These are phyloP conservation scores for Russula emetica DNA, from an alignment of 768 basidiomycete genomes.

Conservation along the genomic window DNA sequence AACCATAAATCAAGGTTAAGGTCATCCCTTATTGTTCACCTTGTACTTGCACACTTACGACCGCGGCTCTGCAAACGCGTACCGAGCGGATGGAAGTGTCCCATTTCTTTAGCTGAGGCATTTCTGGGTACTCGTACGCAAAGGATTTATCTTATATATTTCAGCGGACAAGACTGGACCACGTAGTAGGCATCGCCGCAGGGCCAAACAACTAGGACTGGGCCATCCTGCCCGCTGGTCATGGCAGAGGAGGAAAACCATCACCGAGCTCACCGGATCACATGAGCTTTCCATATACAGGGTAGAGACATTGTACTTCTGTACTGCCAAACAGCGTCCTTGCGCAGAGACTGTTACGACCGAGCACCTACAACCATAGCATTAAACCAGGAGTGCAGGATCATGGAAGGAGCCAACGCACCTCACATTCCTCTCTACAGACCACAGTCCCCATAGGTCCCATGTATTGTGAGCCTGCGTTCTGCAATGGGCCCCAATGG, in stretches of 20 bases:
- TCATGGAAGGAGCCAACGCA: not conserved
- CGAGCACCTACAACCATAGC: not conserved
- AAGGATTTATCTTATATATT: not conserved
- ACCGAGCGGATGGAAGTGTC: not conserved
- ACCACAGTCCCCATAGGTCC: not conserved
- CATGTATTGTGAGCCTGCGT: not conserved
- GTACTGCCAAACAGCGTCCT: not conserved
- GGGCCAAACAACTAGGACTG: not conserved
- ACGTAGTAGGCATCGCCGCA: not conserved
- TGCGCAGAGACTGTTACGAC: not conserved
- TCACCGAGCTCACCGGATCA: not conserved
- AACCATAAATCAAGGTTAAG: constrained; percentile 6
- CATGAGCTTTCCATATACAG: not conserved
- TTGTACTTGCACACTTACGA: no score
- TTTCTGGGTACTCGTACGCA: not conserved
- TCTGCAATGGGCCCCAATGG: not conserved
- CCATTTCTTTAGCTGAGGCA: not conserved
- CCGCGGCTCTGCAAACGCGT: not conserved
- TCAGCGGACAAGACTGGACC: not conserved
- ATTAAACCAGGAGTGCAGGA: not conserved
- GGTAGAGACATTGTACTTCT: constrained; percentile 1
- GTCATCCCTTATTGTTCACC: not conserved
- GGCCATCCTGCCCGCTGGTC: not conserved
- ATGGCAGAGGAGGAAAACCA: not conserved
- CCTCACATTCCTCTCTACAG: not conserved